These are phyloP conservation scores for Martiniozyma asiatica DNA, from an alignment of 1,139 yeast species.

Conservation along the genomic window DNA sequence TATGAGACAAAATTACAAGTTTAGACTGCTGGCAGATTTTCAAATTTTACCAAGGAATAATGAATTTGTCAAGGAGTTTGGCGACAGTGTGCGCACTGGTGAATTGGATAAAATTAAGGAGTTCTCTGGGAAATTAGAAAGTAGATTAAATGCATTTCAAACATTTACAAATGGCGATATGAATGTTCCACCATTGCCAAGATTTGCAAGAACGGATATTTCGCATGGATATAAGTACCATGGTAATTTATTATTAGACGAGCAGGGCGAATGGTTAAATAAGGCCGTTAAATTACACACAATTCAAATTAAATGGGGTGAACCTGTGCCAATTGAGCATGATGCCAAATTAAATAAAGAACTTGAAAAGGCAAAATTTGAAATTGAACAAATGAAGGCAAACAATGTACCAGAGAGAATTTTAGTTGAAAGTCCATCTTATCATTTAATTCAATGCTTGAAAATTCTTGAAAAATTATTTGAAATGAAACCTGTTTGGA, in stretches of 20 bases:
- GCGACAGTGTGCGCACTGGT: constrained; percentile 29
- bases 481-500: constrained; percentile 72
- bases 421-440: constrained; percentile 16
- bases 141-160: constrained; percentile 22
- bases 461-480: constrained; percentile 43
- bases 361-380: constrained; percentile 23
- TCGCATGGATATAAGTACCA: constrained; percentile 63
- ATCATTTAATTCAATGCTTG: constrained; percentile 34
- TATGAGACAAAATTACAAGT: constrained; percentile 59
- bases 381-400: constrained; percentile 19
- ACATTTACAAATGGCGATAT: constrained; percentile 31
- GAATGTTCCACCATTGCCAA: constrained; percentile 79
- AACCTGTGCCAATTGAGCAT: constrained; percentile 34
- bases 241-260: constrained; percentile 27
- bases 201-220: constrained; percentile 61
- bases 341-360: constrained; percentile 29
- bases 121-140: constrained; percentile 32
- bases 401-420: constrained; percentile 11
- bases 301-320: constrained; percentile 32
- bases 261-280: constrained; percentile 43
- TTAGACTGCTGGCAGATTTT: constrained; percentile 82
- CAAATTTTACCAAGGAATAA: constrained; percentile 60
- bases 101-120: constrained; percentile 29
- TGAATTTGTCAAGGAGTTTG: constrained; percentile 31
- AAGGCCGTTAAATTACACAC: constrained; percentile 35